Evolutionary conservation across 2,329 filamentous ascomycete genomes (phyloP).

Genomic region (Nothomitra cinnamomea): DNA sequence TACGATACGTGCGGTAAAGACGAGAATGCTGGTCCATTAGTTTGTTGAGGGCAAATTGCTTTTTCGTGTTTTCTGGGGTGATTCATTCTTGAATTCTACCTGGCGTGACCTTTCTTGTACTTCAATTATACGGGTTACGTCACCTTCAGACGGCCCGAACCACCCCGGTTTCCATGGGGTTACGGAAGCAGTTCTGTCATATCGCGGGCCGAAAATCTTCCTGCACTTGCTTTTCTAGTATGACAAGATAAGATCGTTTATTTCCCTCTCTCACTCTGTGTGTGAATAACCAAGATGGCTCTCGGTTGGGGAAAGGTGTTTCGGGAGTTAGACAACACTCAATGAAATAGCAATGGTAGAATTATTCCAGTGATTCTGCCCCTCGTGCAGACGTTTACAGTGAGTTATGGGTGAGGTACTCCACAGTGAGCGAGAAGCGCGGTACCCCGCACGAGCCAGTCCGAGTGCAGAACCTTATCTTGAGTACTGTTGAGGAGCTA

Average conservation of each 20-base stretch:
- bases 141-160: background rate
- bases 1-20: background rate
- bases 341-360: background rate
- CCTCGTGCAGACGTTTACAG: background rate
- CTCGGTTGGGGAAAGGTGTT: conserved; percentile 2
- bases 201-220: background rate
- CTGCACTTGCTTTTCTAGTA: background rate
- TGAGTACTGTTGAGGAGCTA: background rate
- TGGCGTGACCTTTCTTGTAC: background rate
- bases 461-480: background rate
- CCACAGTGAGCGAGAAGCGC: background rate
- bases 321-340: background rate
- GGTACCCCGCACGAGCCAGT: background rate
- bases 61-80: background rate
- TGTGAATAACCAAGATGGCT: background rate
- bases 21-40: background rate
- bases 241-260: background rate
- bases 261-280: background rate
- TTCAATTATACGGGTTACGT: background rate
- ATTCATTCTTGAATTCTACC: background rate
- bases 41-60: background rate
- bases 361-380: background rate
- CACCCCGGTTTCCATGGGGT: background rate
- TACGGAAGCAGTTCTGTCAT: background rate
- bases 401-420: no score